A percentile compares a stretch with the other conserved stretches of the same genome.
phyloP scores from a whole-genome alignment of 1,139 yeast genomes.

The Yamadazyma pseudoaaseri region DNA sequence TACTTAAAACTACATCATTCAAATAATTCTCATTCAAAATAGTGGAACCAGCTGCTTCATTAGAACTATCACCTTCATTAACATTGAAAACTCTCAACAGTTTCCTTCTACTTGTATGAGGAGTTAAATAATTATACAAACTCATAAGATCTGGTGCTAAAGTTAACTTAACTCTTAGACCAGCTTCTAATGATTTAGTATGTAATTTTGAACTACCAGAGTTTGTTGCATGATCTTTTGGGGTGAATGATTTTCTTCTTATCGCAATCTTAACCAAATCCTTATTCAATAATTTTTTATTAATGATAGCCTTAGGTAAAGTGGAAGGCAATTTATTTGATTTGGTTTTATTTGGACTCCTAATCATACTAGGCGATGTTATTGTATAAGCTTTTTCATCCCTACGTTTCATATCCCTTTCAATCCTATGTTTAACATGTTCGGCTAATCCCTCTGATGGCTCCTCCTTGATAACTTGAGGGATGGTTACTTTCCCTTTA shows the following conservation, averaged over 20 bases:
- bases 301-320: constrained; percentile 24
- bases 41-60: constrained; percentile 1
- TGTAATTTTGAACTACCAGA: constrained; percentile 33
- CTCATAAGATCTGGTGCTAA: constrained; percentile 42
- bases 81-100: constrained; percentile 9
- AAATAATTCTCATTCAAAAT: constrained; percentile 15
- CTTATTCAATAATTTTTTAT: constrained; percentile 21
- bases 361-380: background rate
- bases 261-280: constrained; percentile 40
- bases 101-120: constrained; percentile 22
- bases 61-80: constrained; percentile 3
- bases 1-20: constrained; percentile 12
- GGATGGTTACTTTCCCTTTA: background rate
- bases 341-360: background rate
- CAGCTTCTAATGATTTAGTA: constrained; percentile 53
- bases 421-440: constrained; percentile 11
- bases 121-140: constrained; percentile 45
- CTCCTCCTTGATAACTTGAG: constrained; percentile 4
- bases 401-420: constrained; percentile 5
- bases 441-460: constrained; percentile 12
- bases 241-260: constrained; percentile 27
- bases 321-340: constrained; percentile 3
- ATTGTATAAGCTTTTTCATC: too few species aligned
- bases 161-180: constrained; percentile 48
- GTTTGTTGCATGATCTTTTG: background rate